phyloP scores from a whole-genome alignment of 2,329 filamentous ascomycete species.

The Cladophialophora psammophila region DNA sequence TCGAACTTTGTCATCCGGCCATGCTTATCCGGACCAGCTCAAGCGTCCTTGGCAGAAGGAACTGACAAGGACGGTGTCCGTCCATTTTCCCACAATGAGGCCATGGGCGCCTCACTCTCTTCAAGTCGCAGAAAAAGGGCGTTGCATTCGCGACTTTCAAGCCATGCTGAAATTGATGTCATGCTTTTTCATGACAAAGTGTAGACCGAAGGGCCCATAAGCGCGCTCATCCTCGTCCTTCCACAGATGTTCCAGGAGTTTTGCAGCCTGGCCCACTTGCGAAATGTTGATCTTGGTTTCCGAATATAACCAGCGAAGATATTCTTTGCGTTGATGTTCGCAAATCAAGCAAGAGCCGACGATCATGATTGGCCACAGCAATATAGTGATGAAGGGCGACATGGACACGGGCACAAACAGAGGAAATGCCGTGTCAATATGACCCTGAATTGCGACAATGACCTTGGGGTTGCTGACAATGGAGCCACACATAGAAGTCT shows the following conservation, averaged over 20 bases:
- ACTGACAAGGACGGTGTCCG: too few relatives aligned
- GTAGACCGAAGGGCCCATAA: constrained; percentile 35
- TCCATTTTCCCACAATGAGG: neutral
- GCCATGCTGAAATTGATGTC: constrained; percentile 34
- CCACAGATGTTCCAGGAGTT: constrained; percentile 33
- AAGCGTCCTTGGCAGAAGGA: too few relatives aligned
- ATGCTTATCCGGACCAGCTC: neutral
- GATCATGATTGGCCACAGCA: constrained; percentile 38
- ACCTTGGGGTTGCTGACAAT: constrained; percentile 26
- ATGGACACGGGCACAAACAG: neutral
- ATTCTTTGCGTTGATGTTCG: constrained; percentile 19
- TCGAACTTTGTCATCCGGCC: neutral
- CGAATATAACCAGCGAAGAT: neutral
- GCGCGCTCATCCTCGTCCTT: constrained; percentile 26
- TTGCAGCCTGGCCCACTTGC: constrained; percentile 21
- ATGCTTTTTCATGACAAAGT: constrained; percentile 34
- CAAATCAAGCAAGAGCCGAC: constrained; percentile 34
- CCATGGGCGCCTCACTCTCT: neutral
- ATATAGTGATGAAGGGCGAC: constrained; percentile 25
- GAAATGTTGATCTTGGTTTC: constrained; percentile 7
- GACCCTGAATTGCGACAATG: constrained; percentile 23
- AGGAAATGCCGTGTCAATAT: constrained; percentile 16
- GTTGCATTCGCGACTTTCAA: constrained; percentile 6
- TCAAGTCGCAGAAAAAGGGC: neutral
- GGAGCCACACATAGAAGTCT: constrained; percentile 26